These are phyloP conservation scores for Aspergillus uvarum DNA, from an alignment of 2,329 filamentous ascomycete species.

Conservation along the genomic window DNA sequence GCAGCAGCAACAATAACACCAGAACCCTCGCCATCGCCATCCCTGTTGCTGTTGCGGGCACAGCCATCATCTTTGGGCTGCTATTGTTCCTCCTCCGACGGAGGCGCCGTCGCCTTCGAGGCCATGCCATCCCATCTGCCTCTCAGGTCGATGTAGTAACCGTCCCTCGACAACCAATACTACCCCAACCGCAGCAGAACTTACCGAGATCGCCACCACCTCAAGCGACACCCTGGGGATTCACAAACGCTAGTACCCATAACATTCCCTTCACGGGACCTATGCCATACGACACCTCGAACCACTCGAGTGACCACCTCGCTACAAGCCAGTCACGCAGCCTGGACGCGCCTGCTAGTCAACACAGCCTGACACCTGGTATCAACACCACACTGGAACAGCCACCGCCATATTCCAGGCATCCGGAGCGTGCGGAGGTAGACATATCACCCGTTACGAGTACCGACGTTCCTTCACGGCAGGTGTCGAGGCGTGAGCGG, in stretches of 20 bases:
- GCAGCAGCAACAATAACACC: neutral
- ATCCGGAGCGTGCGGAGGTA: neutral
- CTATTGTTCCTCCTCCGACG: constrained; percentile 28
- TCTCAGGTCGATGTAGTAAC: constrained; percentile 6
- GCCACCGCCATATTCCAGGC: neutral
- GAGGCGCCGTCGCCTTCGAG: constrained; percentile 17
- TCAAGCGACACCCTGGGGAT: neutral
- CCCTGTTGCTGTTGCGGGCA: constrained; percentile 32
- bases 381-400: neutral
- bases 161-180: constrained; percentile 3
- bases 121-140: constrained; percentile 1
- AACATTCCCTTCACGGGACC: constrained; percentile 9
- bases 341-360: neutral
- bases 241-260: neutral
- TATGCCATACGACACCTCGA: neutral
- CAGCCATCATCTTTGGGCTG: constrained; percentile 25
- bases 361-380: neutral
- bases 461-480: constrained; percentile 6
- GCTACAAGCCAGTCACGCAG: neutral
- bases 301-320: neutral
- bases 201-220: constrained; percentile 9
- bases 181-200: neutral
- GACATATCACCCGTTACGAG: neutral
- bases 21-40: constrained; percentile 31
- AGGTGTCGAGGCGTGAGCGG: constrained; percentile 9